Evolutionary conservation across 2,329 filamentous ascomycete genomes (phyloP).

Genomic region (Calonectria fujianensis): DNA sequence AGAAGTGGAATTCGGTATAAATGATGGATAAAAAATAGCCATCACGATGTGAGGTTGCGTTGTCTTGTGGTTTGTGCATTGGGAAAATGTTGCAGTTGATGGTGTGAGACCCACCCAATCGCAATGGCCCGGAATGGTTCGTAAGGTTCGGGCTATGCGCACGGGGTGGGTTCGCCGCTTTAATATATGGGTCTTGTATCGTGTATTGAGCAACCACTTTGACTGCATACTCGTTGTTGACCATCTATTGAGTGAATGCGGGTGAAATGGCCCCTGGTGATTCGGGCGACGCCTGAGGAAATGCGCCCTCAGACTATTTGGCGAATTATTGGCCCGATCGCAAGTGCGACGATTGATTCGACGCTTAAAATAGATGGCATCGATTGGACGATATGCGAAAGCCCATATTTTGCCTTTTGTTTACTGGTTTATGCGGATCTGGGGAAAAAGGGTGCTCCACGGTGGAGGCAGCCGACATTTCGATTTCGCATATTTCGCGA

Average conservation of each 20-base stretch:
- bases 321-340: neutral
- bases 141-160: neutral
- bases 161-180: neutral
- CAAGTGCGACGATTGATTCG: neutral
- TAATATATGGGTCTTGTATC: neutral
- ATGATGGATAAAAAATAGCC: neutral
- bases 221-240: neutral
- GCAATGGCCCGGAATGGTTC: neutral
- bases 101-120: neutral
- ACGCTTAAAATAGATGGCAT: neutral
- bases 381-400: neutral
- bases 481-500: neutral
- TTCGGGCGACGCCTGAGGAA: neutral
- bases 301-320: neutral
- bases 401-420: constrained; percentile 18
- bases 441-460: neutral
- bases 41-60: neutral
- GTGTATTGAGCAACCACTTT: neutral
- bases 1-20: neutral
- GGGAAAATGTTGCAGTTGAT: neutral
- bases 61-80: neutral
- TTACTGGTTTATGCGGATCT: constrained; percentile 18
- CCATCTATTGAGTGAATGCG: neutral
- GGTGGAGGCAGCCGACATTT: neutral
- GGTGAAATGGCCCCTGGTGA: neutral